Evolutionary conservation across 106 monocot genomes (phyloP), one percentile per base, ranked within the genome.

Genomic region (Gastrodia elata): DNA sequence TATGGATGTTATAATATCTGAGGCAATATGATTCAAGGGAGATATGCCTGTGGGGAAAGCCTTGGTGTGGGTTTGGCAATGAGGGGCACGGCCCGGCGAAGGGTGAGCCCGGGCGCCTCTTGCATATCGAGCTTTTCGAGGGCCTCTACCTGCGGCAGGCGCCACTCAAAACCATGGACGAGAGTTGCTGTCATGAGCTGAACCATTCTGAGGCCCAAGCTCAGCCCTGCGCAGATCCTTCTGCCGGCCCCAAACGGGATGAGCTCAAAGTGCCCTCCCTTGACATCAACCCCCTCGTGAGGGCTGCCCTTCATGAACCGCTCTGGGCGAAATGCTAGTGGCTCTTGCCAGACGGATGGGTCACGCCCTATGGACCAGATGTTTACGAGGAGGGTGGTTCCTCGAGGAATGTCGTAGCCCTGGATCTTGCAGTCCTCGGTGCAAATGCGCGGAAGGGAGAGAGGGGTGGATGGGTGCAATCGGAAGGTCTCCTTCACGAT

Each of bases 401-500:
- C 73, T 4, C 24, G 0, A 0, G 77, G 84, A 13, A 84, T 72
- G 0, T 18, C 2, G 69, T 76, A 77, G 14, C 70, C 77, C 38
- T 20, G 33, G 49, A 84, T 30, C 30, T 65, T 44, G 2, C 61
- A 64, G 25, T 38, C 73, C 9, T 28, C 71, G 4, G 71, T n/a
- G 25, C 73, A 52, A 24, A 35, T 10, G 35, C 68, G 76, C 0
- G 83, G 83, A 20, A 80, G 68, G 56, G 69, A 65, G 11, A 83
- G 41, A 0, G 83, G 83, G 28, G 64, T 68, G 3, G 79, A 41
- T 4, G 79, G 83, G 40, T 83, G 83, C 30, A 83, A 68, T 32
- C 83, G 65, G 38, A 83, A 39, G 2, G 79, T 83, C 76, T 83
- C 83, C 40, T 76, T 80, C 13, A 83, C 55, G 10, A 77, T 36